Evolutionary conservation across 2,329 filamentous ascomycete genomes (phyloP).

Genomic region (Aspergillus brunneoviolaceus): DNA sequence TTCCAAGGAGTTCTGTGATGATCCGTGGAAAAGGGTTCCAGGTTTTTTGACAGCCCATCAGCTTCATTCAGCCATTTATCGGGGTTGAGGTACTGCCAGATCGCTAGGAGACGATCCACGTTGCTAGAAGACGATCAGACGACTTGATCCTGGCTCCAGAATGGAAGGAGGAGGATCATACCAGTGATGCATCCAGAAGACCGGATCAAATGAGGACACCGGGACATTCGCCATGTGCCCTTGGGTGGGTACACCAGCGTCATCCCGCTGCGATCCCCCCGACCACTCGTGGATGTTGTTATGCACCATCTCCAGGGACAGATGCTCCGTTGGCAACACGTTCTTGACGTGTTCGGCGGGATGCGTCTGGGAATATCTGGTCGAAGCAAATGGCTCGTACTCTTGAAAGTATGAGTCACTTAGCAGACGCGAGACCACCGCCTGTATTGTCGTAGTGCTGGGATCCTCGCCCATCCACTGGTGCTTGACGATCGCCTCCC

Average conservation of each 20-base stretch:
- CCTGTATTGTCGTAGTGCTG: no score
- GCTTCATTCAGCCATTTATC: constrained; percentile 2
- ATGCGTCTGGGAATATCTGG: background rate
- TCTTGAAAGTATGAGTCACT: no score
- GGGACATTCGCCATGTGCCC: constrained; percentile 12
- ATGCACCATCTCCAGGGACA: constrained; percentile 9
- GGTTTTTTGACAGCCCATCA: background rate
- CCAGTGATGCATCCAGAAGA: constrained; percentile 17
- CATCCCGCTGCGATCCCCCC: background rate
- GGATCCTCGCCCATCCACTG: no score
- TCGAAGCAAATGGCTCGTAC: background rate
- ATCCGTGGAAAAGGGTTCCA: constrained; percentile 5
- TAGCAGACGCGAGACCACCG: no score
- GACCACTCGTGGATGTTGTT: constrained; percentile 10
- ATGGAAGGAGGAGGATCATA: background rate
- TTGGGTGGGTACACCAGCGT: background rate
- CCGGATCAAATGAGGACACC: constrained; percentile 13
- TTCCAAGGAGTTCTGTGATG: background rate
- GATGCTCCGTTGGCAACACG: background rate
- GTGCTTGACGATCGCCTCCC: no score
- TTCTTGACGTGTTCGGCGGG: background rate
- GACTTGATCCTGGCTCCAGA: background rate
- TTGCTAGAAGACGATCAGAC: background rate
- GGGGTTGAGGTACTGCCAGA: constrained; percentile 9
- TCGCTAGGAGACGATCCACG: constrained; percentile 6